Conservation (phyloP, 371 early-diverging fungal species). For the Entomophthora muscae region DNA sequence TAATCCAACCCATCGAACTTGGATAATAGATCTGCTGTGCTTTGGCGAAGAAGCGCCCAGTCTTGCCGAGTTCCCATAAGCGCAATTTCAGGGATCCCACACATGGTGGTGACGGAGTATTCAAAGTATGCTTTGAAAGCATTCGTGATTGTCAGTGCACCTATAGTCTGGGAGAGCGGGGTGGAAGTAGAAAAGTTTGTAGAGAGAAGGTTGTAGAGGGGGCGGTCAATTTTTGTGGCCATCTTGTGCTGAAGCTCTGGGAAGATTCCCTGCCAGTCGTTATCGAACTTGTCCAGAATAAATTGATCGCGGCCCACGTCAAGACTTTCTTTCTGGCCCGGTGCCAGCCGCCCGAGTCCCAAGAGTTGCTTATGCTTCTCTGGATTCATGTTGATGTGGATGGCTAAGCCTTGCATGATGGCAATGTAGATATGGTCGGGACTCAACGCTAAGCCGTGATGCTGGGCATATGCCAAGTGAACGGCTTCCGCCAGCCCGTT, state of each 20-base stretch:
- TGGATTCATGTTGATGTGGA: not conserved
- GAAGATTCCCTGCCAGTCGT: slow-evolving; percentile 1
- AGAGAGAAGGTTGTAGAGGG: not conserved
- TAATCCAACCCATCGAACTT: slow-evolving; percentile 1
- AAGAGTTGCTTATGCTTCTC: not conserved
- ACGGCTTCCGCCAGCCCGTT: slow-evolving; percentile 6
- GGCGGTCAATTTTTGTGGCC: not conserved
- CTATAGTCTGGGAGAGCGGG: not conserved
- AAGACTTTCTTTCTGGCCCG: not conserved
- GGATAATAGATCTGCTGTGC: not conserved
- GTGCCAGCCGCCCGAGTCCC: not conserved
- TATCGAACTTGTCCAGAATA: not conserved
- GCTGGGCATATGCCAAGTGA: slow-evolving; percentile 3
- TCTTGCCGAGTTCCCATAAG: not conserved
- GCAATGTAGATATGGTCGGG: not conserved
- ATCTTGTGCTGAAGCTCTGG: not conserved
- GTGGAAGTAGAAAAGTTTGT: not conserved
- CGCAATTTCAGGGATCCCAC: slow-evolving; percentile 6
- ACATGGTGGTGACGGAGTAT: slow-evolving; percentile 3
- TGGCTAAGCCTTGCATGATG: slow-evolving; percentile 2
- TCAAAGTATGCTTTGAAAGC: not conserved
- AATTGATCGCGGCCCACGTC: slow-evolving; percentile 2
- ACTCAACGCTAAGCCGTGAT: slow-evolving; percentile 1
- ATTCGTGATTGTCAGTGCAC: slow-evolving; percentile 3
- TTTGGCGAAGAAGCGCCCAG: not conserved